Evolutionary conservation across 2,329 filamentous ascomycete species (phyloP), one percentile per base, ranked within the genome.

Genomic region (Trichoderma sp.): DNA sequence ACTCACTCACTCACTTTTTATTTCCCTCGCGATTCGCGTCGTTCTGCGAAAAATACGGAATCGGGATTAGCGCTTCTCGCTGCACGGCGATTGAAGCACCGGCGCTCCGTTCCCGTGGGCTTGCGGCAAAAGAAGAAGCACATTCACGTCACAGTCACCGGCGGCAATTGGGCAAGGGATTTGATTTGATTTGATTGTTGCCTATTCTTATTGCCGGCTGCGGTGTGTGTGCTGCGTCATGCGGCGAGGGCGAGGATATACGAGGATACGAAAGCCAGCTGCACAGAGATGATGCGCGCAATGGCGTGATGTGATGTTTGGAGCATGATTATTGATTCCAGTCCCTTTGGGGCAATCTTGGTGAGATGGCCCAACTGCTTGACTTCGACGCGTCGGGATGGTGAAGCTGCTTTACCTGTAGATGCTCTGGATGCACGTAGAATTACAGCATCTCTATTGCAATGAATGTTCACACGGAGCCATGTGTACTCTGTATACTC

Each of bases 11-110:
- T 50, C n/a, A n/a, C n/a, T n/a, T n/a, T n/a, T n/a, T n/a, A n/a
- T 43, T 50, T 28, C 20, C 26, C 57, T 69, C 67, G 67, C 67
- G 67, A 62, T 69, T 69, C 67, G 67, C 67, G 67, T 62, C 20
- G 28, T 32, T 55, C 34, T 53, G 11, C 30, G 39, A n/a, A 61
- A 61, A 39, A 69, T 69, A 28, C 65, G 55, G 9, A 36, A 36
- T 50, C 26, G 3, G 30, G 67, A 30, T 34, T 69, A 69, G 67
- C 30, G 67, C 26, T 32, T 9, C 26, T 68, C 55, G 53, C 34
- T 43, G 39, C 34, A 32, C 67, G 67, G 67, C 67, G 57, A 61
- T 53, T 62, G 28, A 34, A 62, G 55, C 67, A 26, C 57, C 67
- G 57, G 67, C 32, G 57, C 15, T 67, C 64, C 64, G 64, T 36